phyloP scores from a whole-genome alignment of 495 filamentous ascomycete species.

The Penicillium silybi region DNA sequence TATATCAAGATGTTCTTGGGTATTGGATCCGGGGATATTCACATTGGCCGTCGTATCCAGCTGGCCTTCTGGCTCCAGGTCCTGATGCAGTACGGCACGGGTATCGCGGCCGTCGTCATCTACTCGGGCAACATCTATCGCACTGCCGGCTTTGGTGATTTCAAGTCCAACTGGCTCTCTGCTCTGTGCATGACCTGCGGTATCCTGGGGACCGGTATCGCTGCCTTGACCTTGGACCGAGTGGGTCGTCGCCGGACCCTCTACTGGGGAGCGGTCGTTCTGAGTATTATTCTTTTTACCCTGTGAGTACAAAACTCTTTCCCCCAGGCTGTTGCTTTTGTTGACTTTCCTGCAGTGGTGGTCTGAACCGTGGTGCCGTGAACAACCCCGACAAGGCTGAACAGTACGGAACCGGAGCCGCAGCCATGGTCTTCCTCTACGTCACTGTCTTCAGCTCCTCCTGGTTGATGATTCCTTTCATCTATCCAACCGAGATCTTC shows the following conservation, averaged over 20 bases:
- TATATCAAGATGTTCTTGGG: constrained; percentile 29
- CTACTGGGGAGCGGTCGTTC: constrained; percentile 50
- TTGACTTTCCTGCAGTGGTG: constrained; percentile 25
- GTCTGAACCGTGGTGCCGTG: constrained; percentile 33
- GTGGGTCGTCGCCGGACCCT: constrained; percentile 58
- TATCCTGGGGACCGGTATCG: constrained; percentile 44
- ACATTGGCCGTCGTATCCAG: constrained; percentile 28
- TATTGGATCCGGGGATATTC: constrained; percentile 22
- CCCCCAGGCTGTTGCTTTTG: constrained; percentile 1
- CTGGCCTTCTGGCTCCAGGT: constrained; percentile 31
- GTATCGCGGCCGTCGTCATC: constrained; percentile 26
- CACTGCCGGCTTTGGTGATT: constrained; percentile 16
- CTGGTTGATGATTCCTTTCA: constrained; percentile 57
- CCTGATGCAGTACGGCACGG: constrained; percentile 26
- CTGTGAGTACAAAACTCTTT: constrained; percentile 8
- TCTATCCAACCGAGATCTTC: constrained; percentile 65
- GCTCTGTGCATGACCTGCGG: constrained; percentile 54
- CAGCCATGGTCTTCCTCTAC: constrained; percentile 53
- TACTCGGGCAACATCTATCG: constrained; percentile 14
- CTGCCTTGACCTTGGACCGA: constrained; percentile 54
- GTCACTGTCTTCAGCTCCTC: constrained; percentile 42
- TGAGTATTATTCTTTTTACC: constrained; percentile 9
- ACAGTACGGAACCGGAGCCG: constrained; percentile 44
- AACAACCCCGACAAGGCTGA: constrained; percentile 25
- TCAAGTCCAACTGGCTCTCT: constrained; percentile 38